Evolutionary conservation across 306 rosid species (phyloP).

Genomic region (Betula pendula): DNA sequence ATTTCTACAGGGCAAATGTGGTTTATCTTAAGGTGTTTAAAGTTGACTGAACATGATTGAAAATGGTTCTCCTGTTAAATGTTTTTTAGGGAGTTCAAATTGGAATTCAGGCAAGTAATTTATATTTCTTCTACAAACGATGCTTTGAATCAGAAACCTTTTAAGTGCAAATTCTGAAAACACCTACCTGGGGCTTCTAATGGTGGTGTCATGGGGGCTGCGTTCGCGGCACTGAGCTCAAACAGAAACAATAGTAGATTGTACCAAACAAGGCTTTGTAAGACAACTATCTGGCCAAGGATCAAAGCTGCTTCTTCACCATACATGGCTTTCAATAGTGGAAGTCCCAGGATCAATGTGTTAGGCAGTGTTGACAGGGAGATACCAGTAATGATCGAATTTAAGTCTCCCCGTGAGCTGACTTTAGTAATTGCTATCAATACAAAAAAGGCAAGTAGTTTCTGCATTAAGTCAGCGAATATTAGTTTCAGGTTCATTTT

Average conservation of each 20-base stretch:
- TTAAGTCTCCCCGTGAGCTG: slow-evolving; percentile 58
- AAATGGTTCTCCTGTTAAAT: slow-evolving; percentile 16
- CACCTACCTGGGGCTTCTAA: slow-evolving; percentile 63
- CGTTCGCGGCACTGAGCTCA: slow-evolving; percentile 69
- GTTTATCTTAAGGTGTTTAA: slow-evolving; percentile 27
- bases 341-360: slow-evolving; percentile 87
- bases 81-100: slow-evolving; percentile 19
- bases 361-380: slow-evolving; percentile 92
- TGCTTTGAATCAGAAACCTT: slow-evolving; percentile 10
- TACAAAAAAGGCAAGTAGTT: slow-evolving; percentile 53
- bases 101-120: slow-evolving; percentile 14
- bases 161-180: slow-evolving; percentile 19
- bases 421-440: slow-evolving; percentile 50
- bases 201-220: slow-evolving; percentile 54
- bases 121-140: slow-evolving; percentile 1
- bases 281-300: slow-evolving; percentile 73
- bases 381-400: slow-evolving; percentile 70
- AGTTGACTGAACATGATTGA: slow-evolving; percentile 33
- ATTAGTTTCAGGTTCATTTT: slow-evolving; percentile 74
- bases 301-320: slow-evolving; percentile 55
- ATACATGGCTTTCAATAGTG: slow-evolving; percentile 90
- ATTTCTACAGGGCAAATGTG: slow-evolving; percentile 36
- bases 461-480: slow-evolving; percentile 67
- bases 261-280: slow-evolving; percentile 92
- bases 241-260: slow-evolving; percentile 72